A percentile compares a stretch with the other conserved stretches of the same genome.
These are phyloP conservation scores for Leccinum subgranulosum DNA, from an alignment of 768 basidiomycete genomes.

Conservation along the genomic window DNA sequence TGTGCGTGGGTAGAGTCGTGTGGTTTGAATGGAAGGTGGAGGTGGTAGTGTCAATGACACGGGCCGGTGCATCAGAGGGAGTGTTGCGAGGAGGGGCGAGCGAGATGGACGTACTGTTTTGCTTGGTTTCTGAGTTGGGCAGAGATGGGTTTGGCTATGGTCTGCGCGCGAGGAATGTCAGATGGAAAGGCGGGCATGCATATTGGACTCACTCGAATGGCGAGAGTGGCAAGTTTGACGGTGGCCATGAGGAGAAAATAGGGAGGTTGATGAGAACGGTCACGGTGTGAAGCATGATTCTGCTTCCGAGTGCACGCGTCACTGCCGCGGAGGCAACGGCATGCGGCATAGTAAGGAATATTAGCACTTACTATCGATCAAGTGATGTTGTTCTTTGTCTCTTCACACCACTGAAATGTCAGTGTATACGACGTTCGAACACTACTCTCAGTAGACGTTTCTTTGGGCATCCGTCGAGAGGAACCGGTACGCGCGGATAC, in stretches of 20 bases:
- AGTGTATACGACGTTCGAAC: not conserved
- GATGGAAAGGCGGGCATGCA: not conserved
- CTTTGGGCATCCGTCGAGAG: not conserved
- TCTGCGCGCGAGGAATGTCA: slow-evolving; percentile 39
- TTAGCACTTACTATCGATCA: too few relatives aligned
- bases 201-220: slow-evolving; percentile 58
- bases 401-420: not conserved
- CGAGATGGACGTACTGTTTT: slow-evolving; percentile 50
- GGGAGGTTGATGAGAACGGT: not conserved
- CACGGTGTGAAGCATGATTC: not conserved
- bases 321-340: not conserved
- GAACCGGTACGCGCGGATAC: too few relatives aligned
- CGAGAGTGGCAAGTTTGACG: slow-evolving; percentile 69
- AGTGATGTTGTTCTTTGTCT: not conserved
- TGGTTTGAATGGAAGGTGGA: not conserved
- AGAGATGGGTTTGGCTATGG: slow-evolving; percentile 82
- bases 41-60: not conserved
- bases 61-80: not conserved
- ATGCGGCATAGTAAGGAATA: not conserved
- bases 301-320: not conserved
- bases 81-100: not conserved
- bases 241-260: slow-evolving; percentile 53
- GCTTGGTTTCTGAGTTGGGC: slow-evolving; percentile 66
- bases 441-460: too few relatives aligned
- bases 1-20: not conserved